Percentiles rank a stretch among this genome's conserved stretches.
Evolutionary conservation across 2,329 filamentous ascomycete genomes (phyloP).

Genomic region (Claviceps quebecensis): DNA sequence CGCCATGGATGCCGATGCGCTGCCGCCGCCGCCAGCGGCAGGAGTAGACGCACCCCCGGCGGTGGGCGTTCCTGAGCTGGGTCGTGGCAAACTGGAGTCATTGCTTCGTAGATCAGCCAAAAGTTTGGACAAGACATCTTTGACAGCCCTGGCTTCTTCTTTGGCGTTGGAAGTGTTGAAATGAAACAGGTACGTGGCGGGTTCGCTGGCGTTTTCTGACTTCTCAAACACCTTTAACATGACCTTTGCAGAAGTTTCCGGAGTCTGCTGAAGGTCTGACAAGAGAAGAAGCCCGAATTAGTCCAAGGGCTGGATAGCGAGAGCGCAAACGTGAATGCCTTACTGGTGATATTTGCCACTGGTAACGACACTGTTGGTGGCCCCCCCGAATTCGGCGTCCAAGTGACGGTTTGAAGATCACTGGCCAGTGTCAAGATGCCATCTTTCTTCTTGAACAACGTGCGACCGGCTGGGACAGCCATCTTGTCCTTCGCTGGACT

Average conservation of each 20-base stretch:
- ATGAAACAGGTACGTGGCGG: constrained; percentile 68
- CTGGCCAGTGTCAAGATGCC: constrained; percentile 63
- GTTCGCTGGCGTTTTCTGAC: constrained; percentile 39
- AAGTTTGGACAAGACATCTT: constrained; percentile 65
- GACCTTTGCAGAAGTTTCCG: constrained; percentile 73
- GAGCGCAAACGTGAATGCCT: constrained; percentile 3
- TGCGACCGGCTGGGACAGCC: constrained; percentile 49
- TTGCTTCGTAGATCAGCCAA: constrained; percentile 53
- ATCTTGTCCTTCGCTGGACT: constrained; percentile 21
- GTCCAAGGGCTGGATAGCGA: neutral
- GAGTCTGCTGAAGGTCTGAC: constrained; percentile 85
- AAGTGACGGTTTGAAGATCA: constrained; percentile 63
- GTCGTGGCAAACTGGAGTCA: constrained; percentile 37
- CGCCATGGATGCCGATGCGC: constrained; percentile 56
- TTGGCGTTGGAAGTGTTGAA: constrained; percentile 75
- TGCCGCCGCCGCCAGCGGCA: constrained; percentile 19
- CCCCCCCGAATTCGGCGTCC: constrained; percentile 58
- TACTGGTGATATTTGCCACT: constrained; percentile 71
- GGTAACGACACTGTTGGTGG: constrained; percentile 54
- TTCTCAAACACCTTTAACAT: constrained; percentile 88
- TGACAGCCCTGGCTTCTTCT: constrained; percentile 71
- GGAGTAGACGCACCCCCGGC: constrained; percentile 16
- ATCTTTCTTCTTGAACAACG: constrained; percentile 92
- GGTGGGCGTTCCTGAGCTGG: constrained; percentile 18
- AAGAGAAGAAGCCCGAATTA: neutral